A percentile compares a stretch with the other conserved stretches of the same genome.
These are phyloP conservation scores for Chenopodium formosanum DNA, from an alignment of 148 eudicot genomes.

Conservation along the genomic window DNA sequence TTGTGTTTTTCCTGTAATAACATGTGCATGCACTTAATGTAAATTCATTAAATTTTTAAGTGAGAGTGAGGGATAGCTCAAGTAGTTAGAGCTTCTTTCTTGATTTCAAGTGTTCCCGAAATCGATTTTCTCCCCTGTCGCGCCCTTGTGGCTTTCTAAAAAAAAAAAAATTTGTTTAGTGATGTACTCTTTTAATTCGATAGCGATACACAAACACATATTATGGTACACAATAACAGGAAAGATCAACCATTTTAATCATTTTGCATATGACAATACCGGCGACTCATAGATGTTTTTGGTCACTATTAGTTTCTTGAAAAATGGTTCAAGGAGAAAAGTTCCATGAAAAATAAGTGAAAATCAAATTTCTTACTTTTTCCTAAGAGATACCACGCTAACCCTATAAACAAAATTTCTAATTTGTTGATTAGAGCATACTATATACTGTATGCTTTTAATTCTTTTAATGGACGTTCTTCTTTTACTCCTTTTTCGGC, in stretches of 20 bases:
- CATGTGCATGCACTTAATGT: background rate
- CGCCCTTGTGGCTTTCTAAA: too few species aligned
- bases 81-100: too few species aligned
- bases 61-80: too few species aligned
- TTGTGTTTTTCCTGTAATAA: background rate
- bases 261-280: too few species aligned
- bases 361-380: background rate
- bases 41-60: background rate
- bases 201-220: too few species aligned
- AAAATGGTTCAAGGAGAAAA: background rate
- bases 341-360: background rate
- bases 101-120: too few species aligned
- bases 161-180: too few species aligned
- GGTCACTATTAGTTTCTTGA: background rate
- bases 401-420: background rate
- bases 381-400: background rate
- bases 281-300: too few species aligned
- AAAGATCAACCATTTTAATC: background rate
- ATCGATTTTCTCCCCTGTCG: too few species aligned
- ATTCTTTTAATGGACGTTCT: conserved; percentile 29
- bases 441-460: conserved; percentile 23
- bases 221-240: background rate
- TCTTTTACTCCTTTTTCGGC: conserved; percentile 19
- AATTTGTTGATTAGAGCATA: conserved; percentile 12
- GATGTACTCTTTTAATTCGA: too few species aligned